These are phyloP conservation scores for Cudoniella acicularis DNA, from an alignment of 495 filamentous ascomycete genomes.

Conservation along the genomic window DNA sequence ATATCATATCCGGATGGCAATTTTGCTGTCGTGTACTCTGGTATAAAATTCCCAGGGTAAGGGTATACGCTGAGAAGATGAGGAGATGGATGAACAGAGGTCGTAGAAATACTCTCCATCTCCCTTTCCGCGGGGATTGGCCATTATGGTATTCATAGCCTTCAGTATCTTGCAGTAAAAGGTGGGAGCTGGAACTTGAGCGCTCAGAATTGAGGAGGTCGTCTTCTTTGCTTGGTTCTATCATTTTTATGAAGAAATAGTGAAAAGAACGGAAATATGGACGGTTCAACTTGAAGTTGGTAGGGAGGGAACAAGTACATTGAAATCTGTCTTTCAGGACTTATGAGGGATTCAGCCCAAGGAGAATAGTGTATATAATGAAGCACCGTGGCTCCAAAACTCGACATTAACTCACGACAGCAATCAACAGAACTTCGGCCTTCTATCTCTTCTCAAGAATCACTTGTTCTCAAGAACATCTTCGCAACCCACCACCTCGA, in stretches of 20 bases:
- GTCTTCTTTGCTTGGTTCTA: background rate
- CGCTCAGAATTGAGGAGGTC: background rate
- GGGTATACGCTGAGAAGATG: background rate
- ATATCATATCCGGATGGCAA: constrained; percentile 3
- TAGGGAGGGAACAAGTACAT: background rate
- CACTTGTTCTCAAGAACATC: no score
- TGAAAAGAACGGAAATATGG: background rate
- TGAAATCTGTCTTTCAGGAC: no score
- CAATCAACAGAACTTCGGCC: no score
- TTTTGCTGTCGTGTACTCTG: background rate
- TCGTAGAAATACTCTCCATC: background rate
- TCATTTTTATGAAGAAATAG: background rate
- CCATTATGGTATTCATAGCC: background rate
- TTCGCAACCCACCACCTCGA: background rate
- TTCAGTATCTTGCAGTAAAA: background rate
- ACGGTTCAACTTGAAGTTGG: no score
- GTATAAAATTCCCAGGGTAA: background rate
- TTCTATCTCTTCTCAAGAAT: no score
- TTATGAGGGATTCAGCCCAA: no score
- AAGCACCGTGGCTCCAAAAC: no score
- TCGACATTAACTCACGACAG: no score
- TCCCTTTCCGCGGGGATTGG: background rate
- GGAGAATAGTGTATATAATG: no score
- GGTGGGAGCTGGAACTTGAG: background rate
- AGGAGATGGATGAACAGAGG: background rate